Conservation (phyloP, 192 early-diverging fungal genomes). For the Podochytrium sp. region DNA sequence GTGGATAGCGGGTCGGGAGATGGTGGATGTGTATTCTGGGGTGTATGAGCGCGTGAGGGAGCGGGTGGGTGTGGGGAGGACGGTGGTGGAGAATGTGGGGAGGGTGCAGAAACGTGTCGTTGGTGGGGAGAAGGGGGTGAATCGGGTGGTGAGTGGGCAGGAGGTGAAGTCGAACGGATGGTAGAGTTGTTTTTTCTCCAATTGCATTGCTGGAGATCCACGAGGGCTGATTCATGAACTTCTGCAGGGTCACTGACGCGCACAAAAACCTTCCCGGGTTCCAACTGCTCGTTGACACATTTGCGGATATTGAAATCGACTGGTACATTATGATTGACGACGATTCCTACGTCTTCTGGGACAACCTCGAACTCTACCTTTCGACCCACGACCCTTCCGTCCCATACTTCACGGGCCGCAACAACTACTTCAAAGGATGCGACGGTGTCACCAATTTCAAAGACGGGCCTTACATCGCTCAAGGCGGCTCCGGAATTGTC, state of each 20-base stretch:
- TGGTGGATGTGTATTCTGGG: conserved; percentile 53
- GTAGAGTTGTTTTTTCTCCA: neutral
- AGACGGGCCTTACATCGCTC: conserved; percentile 46
- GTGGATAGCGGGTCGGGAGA: conserved; percentile 43
- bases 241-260: neutral
- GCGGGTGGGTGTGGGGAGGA: neutral
- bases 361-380: conserved; percentile 48
- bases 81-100: neutral
- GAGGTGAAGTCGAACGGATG: conserved; percentile 1
- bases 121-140: neutral
- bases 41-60: conserved; percentile 35
- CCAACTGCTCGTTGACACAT: conserved; percentile 43
- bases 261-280: conserved; percentile 56
- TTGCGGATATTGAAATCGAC: conserved; percentile 57
- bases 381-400: conserved; percentile 36
- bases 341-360: conserved; percentile 61
- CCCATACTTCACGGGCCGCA: conserved; percentile 48
- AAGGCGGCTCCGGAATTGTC: conserved; percentile 63
- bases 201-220: neutral
- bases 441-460: conserved; percentile 49
- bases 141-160: neutral
- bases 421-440: conserved; percentile 54
- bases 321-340: conserved; percentile 72
- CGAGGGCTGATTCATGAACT: neutral
- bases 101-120: neutral